Percentiles rank a stretch among this genome's conserved stretches.
These are phyloP conservation scores for Colletotrichum sp. DNA, from an alignment of 2,329 filamentous ascomycete species.

Conservation along the genomic window DNA sequence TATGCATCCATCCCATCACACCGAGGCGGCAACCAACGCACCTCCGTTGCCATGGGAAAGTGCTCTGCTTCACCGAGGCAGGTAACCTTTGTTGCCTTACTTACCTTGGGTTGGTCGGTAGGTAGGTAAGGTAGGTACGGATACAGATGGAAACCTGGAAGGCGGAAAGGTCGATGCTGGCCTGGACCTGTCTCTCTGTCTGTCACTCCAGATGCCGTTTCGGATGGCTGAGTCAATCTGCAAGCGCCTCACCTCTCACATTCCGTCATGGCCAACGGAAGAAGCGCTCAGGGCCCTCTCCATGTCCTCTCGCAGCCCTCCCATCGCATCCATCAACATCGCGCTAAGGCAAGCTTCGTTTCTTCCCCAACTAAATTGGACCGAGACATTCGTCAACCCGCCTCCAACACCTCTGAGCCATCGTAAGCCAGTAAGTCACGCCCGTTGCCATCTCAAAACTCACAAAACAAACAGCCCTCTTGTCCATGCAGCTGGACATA, in stretches of 20 bases:
- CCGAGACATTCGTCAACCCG: slow-evolving; percentile 10
- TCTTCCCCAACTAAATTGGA: not conserved
- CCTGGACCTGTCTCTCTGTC: not conserved
- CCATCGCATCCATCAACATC: not conserved
- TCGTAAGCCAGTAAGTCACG: not conserved
- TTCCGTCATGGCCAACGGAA: not conserved
- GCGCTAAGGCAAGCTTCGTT: slow-evolving; percentile 1
- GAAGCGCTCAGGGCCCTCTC: not conserved
- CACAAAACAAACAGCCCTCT: not conserved
- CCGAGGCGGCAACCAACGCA: not conserved
- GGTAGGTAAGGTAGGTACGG: not conserved
- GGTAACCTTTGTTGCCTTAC: not conserved
- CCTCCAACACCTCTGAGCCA: not conserved
- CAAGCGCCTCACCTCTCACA: slow-evolving; percentile 5
- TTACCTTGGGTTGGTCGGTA: not conserved
- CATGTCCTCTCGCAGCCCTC: not conserved
- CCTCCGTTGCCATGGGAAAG: not conserved
- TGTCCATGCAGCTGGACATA: not conserved
- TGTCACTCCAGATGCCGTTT: not conserved
- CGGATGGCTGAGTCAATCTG: not conserved
- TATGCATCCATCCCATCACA: not conserved
- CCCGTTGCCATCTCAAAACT: not conserved
- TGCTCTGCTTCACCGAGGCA: not conserved
- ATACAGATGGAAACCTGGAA: not conserved
- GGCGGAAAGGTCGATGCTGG: not conserved